Evolutionary conservation across 768 basidiomycete genomes (phyloP).

Genomic region (Gymnopilus junonius): DNA sequence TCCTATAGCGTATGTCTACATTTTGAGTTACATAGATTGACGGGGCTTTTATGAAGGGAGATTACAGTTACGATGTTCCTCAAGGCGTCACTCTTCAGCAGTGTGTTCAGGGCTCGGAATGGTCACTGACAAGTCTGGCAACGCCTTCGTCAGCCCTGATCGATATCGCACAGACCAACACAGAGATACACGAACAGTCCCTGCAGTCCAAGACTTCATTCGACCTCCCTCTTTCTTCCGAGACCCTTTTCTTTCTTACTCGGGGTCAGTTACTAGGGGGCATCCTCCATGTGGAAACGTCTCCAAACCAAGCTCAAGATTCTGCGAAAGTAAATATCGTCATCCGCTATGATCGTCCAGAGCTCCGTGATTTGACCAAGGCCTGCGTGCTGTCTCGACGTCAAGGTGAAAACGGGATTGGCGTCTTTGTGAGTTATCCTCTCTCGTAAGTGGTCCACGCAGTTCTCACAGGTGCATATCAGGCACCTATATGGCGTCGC

Average conservation of each 20-base stretch:
- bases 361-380: background rate
- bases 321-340: background rate
- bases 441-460: background rate
- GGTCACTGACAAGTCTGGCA: background rate
- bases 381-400: background rate
- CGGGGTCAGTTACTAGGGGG: background rate
- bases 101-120: background rate
- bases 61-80: background rate
- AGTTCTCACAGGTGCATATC: background rate
- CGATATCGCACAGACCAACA: background rate
- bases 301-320: background rate
- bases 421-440: conserved; percentile 7
- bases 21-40: background rate
- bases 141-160: background rate
- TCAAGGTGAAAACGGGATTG: conserved; percentile 5
- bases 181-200: background rate
- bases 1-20: background rate
- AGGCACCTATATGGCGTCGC: background rate
- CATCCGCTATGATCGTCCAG: background rate
- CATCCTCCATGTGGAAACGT: background rate
- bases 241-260: background rate
- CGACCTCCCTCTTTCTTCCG: conserved; percentile 7
- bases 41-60: too few relatives aligned
- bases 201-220: background rate
- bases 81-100: background rate